These are phyloP conservation scores for Apophysomyces sp. DNA, from an alignment of 371 early-diverging fungal genomes.

Conservation along the genomic window DNA sequence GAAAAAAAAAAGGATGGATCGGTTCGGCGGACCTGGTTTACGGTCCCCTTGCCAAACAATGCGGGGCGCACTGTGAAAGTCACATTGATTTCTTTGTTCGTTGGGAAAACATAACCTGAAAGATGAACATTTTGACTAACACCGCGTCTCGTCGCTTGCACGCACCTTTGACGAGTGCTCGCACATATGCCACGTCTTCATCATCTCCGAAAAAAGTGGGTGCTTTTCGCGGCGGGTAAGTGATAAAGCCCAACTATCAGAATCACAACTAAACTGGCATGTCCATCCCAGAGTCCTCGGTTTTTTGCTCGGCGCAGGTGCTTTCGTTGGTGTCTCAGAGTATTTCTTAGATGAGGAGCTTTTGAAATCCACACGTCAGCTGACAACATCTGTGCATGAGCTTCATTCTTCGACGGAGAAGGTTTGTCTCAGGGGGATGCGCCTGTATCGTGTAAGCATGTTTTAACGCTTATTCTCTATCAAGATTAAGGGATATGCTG, in stretches of 20 bases:
- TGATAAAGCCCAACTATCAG: no score
- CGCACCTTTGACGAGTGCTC: background rate
- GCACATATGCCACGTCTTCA: background rate
- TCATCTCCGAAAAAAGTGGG: slow-evolving; percentile 1
- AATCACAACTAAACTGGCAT: no score
- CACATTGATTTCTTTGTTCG: background rate
- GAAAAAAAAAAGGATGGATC: no score
- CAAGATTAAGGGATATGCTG: slow-evolving; percentile 16
- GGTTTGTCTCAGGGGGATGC: background rate
- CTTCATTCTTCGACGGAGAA: slow-evolving; percentile 15
- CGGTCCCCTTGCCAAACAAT: no score
- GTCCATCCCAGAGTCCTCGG: slow-evolving; percentile 19
- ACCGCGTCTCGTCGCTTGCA: background rate
- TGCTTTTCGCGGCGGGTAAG: slow-evolving; percentile 13
- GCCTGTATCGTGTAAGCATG: no score
- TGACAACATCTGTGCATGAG: slow-evolving; percentile 17
- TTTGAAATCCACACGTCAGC: slow-evolving; percentile 17
- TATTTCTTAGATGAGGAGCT: slow-evolving; percentile 17
- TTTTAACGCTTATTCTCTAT: no score
- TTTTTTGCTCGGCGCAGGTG: slow-evolving; percentile 13
- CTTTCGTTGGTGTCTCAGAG: slow-evolving; percentile 14
- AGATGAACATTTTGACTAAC: background rate
- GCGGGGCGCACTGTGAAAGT: background rate
- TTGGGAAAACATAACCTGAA: background rate
- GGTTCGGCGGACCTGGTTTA: no score